phyloP scores from a whole-genome alignment of 441 rosid species.

The Pelargonium cotyledonis region DNA sequence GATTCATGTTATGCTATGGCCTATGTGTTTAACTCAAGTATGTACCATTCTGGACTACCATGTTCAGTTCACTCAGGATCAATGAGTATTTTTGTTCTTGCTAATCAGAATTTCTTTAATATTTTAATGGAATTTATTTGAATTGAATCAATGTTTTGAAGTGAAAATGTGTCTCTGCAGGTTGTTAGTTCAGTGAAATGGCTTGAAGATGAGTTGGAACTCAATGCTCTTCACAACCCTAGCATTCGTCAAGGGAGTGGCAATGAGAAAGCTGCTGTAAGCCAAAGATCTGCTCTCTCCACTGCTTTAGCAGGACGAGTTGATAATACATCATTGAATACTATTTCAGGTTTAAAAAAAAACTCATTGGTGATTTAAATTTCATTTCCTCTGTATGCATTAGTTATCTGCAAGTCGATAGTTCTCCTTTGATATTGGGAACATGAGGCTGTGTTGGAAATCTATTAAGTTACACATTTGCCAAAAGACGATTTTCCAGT shows the following conservation, averaged over 20 bases:
- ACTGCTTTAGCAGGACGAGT: constrained; percentile 94
- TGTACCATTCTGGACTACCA: background rate
- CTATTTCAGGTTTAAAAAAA: constrained; percentile 77
- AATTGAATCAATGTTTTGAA: constrained; percentile 12
- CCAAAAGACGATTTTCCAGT: background rate
- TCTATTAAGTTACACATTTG: no score
- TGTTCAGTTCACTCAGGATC: no score
- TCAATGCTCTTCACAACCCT: constrained; percentile 92
- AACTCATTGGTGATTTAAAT: constrained; percentile 18
- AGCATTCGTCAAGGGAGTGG: constrained; percentile 86
- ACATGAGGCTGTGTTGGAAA: constrained; percentile 11
- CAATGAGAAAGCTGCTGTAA: constrained; percentile 88
- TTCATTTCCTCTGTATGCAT: constrained; percentile 8
- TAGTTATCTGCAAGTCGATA: constrained; percentile 10
- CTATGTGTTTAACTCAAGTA: no score
- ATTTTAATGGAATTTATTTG: constrained; percentile 11
- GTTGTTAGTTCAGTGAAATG: constrained; percentile 98
- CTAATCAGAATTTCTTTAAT: background rate
- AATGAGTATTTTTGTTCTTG: background rate
- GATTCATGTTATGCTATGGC: no score
- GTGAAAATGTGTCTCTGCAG: constrained; percentile 34
- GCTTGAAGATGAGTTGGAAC: constrained; percentile 99
- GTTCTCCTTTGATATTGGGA: constrained; percentile 3
- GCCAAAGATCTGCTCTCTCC: constrained; percentile 86
- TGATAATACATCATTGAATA: constrained; percentile 74